Evolutionary conservation across 2,329 filamentous ascomycete genomes (phyloP).

Genomic region (Zopfia rhizophila): DNA sequence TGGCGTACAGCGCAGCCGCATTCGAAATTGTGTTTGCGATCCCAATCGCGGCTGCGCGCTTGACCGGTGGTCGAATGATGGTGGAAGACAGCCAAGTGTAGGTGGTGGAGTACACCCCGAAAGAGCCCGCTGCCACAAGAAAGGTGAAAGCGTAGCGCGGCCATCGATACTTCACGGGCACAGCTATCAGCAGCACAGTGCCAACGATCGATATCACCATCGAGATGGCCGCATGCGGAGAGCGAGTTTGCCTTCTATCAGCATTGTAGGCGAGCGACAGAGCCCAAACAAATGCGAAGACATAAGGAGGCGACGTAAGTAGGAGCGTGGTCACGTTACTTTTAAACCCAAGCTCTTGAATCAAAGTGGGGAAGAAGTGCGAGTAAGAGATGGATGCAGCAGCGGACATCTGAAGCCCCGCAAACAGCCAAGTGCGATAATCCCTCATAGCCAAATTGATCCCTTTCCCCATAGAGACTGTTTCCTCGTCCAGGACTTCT

Average conservation of each 20-base stretch:
- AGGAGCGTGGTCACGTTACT: slow-evolving; percentile 57
- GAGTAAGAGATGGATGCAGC: slow-evolving; percentile 27
- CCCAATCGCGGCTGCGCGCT: slow-evolving; percentile 7
- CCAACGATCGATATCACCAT: slow-evolving; percentile 5
- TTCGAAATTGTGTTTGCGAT: slow-evolving; percentile 5
- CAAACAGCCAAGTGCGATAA: slow-evolving; percentile 35
- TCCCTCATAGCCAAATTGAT: slow-evolving; percentile 32
- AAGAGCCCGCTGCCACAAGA: slow-evolving; percentile 6
- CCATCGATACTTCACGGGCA: slow-evolving; percentile 4
- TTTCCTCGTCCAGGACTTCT: slow-evolving; percentile 12
- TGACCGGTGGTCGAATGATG: slow-evolving; percentile 7
- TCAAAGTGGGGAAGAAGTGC: slow-evolving; percentile 54
- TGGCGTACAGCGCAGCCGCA: slow-evolving; percentile 2
- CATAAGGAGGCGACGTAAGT: slow-evolving; percentile 64
- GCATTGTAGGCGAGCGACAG: slow-evolving; percentile 2
- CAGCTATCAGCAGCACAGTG: slow-evolving; percentile 1
- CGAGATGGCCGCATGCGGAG: background rate
- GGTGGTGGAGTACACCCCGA: slow-evolving; percentile 7
- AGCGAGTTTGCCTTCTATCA: slow-evolving; percentile 5
- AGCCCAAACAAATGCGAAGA: slow-evolving; percentile 61
- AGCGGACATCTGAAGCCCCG: slow-evolving; percentile 39
- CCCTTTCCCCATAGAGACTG: slow-evolving; percentile 28
- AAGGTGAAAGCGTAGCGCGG: slow-evolving; percentile 8
- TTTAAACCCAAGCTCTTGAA: slow-evolving; percentile 55
- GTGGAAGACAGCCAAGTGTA: slow-evolving; percentile 12